Evolutionary conservation across 2,329 filamentous ascomycete genomes (phyloP), one percentile per base, ranked within the genome.

Genomic region (Aspergillus hortae): DNA sequence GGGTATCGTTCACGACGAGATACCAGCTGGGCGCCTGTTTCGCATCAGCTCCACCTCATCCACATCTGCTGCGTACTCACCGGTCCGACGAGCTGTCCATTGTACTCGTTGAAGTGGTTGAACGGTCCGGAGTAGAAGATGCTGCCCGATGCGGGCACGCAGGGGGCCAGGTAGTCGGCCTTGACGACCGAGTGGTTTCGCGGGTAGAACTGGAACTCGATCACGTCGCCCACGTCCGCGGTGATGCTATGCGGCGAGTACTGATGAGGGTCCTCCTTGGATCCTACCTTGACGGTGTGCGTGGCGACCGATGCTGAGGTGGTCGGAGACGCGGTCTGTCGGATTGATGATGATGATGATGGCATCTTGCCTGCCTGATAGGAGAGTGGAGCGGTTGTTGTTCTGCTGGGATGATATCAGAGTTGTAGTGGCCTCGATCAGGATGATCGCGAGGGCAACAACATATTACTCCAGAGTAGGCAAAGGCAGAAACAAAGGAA

Each of bases 181-280:
- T 82, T 77, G 7, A 81, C 80, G n/a, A 88, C 80, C 3, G 82
- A 85, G 62, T 88, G 85, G 47, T 81, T 84, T 19, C 74, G 74
- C 1, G 84, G 83, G 57, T 82, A 86, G 62, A 88, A 87, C 41
- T 78, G 72, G 66, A 83, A 88, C 55, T 80, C 76, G 12, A 73
- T 54, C 1, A 61, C 38, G 50, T 72, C 69, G 15, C 69, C 70
- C 1, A 64, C 55, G 0, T 61, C 56, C 1, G 70, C 70, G 0
- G 59, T 60, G 32, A 71, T 44, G 6, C 51, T 64, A 14, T 57
- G 45, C 1, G 69, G 70, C 1, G 57, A 53, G 49, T 68, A 73
- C 19, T 64, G 59, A 48, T 71, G 67, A 2, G 67, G 68, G 47
- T 61, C 55, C 2, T 56, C 51, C 11, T 67, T 67, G 0, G 61